Evolutionary conservation across 2,329 filamentous ascomycete genomes (phyloP), one percentile per base, ranked within the genome.

Genomic region (Phialocephala subalpina): DNA sequence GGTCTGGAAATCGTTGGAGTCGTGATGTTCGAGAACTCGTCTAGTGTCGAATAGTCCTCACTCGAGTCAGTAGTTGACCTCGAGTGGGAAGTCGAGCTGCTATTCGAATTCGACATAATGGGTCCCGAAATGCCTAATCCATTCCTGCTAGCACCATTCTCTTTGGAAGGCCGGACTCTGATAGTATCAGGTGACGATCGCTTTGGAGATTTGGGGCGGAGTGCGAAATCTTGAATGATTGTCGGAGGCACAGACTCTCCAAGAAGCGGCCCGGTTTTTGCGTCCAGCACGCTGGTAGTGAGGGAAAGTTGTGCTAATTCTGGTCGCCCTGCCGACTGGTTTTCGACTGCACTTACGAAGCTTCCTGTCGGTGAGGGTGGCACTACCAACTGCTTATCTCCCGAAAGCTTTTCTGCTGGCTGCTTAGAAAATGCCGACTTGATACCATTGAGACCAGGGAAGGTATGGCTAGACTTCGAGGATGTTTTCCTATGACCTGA

Each of bases 1-100:
- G 74, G 73, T 58, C 72, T 69, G 0, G 74, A 76, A 7, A 63
- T 66, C 27, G 64, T 69, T 36, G 73, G 73, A 11, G 73, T 75
- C 12, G 74, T 75, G 22, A 72, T 66, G 57, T 70, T 74, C 7
- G 74, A 74, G 36, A 66, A 68, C 36, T 72, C 71, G 58, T 73
- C 70, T 2, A 70, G 63, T 20, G 65, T 70, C 5, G 72, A 69
- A 49, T 73, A 73, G n/a, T 73, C 73, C 38, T 74, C 73, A 45
- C 73, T 75, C 25, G 73, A 75, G 60, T 70, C 70, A 25, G 67
- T 71, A 16, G 64, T 65, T 49, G 70, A 71, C 20, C 69, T 67
- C 25, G 68, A 68, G 59, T 64, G 63, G 38, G 58, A 59, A 53
- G 20, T n/a, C 12, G 45, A 9, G 27, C 27, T 40, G 40, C 29